Evolutionary conservation across 1,284 basidiomycete species (phyloP).

Genomic region (Marasmius oreades): DNA sequence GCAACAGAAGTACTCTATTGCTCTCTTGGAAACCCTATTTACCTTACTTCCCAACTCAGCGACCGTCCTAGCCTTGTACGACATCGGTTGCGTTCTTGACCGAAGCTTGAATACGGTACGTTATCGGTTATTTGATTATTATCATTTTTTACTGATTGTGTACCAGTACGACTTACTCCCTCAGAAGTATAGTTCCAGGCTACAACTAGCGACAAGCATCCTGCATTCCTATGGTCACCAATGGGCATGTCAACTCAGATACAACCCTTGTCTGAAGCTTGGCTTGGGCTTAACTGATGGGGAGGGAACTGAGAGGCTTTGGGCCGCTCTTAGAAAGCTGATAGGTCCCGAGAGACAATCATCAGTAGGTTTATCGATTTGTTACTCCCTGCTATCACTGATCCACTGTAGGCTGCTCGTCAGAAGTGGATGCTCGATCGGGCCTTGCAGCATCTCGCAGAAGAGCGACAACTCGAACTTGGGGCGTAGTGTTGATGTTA

Average conservation of each 20-base stretch:
- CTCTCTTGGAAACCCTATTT: slow-evolving; percentile 22
- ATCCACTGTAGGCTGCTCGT: neutral
- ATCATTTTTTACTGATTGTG: neutral
- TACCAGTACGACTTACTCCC: slow-evolving; percentile 28
- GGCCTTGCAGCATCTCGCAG: too few relatives aligned
- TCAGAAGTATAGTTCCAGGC: slow-evolving; percentile 14
- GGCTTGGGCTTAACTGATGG: too few relatives aligned
- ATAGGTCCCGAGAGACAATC: too few relatives aligned
- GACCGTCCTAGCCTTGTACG: too few relatives aligned
- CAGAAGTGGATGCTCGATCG: neutral
- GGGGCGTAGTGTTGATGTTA: too few relatives aligned
- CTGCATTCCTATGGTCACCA: slow-evolving; percentile 43
- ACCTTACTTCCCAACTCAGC: too few relatives aligned
- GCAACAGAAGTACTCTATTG: slow-evolving; percentile 35
- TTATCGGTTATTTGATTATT: neutral
- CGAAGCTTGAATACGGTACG: slow-evolving; percentile 27
- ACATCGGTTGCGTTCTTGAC: slow-evolving; percentile 37
- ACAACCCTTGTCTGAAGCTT: too few relatives aligned
- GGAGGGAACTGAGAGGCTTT: too few relatives aligned
- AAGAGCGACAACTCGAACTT: too few relatives aligned
- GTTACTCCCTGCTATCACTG: neutral
- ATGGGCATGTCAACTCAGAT: too few relatives aligned
- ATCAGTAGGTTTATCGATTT: neutral
- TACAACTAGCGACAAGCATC: slow-evolving; percentile 31
- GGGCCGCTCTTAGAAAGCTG: too few relatives aligned